Conservation (phyloP, 495 filamentous ascomycete genomes). For the Xylaria castorea region DNA sequence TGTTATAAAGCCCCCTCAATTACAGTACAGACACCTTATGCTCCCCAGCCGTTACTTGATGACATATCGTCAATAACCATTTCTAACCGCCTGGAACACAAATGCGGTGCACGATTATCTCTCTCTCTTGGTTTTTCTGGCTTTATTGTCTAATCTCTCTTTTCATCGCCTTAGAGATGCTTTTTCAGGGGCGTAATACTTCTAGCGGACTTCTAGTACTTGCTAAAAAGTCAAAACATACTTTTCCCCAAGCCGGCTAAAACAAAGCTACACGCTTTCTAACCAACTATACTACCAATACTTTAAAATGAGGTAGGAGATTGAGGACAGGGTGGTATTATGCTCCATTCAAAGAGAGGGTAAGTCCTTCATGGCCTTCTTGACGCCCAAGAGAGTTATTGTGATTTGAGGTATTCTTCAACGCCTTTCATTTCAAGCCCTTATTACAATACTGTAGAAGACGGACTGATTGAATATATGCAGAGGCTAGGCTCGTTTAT, state of each 20-base stretch:
- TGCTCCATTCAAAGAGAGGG: too few relatives aligned
- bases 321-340: background rate
- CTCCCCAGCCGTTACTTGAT: background rate
- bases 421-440: too few relatives aligned
- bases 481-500: too few relatives aligned
- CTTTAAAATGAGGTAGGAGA: background rate
- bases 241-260: background rate
- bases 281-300: background rate
- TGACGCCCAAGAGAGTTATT: too few relatives aligned
- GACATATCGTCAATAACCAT: background rate
- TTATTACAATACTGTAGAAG: too few relatives aligned
- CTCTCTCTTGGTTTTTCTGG: background rate
- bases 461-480: too few relatives aligned
- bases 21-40: background rate
- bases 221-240: too few relatives aligned
- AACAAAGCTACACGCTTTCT: background rate
- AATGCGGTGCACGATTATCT: background rate
- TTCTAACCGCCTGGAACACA: background rate
- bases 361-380: too few relatives aligned
- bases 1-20: background rate
- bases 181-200: background rate
- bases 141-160: background rate
- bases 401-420: too few relatives aligned
- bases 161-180: background rate
- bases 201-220: background rate